Evolutionary conservation across 164 flowering plant species (phyloP), one percentile per base, ranked within the genome.

Genomic region (Stephania japonica): DNA sequence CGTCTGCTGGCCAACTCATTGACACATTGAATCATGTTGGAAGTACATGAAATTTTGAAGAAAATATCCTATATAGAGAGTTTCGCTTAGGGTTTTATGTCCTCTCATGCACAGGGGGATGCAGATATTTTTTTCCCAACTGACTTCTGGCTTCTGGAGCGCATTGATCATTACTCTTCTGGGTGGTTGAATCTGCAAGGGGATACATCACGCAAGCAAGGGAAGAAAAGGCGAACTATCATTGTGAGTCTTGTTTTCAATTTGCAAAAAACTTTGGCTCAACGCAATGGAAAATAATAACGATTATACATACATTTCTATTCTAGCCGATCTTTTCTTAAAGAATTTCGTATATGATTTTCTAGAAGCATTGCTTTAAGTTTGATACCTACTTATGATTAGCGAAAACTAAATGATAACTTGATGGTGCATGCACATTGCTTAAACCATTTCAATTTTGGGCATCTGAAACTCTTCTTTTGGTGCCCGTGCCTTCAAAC

Each of bases 91-190:
- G 12, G 23, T 65, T 69, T n/a, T 68, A 18, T 38, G 42, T 73
- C 18, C 63, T 63, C 25, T 49, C 67, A 64, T 76, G 68, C 59
- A 80, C 89, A 91, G 99, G 99, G 99, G 68, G 98, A 95, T 87
- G 97, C 97, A 62, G 99, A 95, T 79, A 93, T 95, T 59, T 95
- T 95, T 78, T 95, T 95, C 81, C 99, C 99, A 6, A 95, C 99
- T 2, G 98, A 95, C 81, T 95, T 95, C 75, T 84, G 84, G 88
- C 89, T 93, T 77, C 83, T 95, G 84, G 99, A 95, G 81, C 86
- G 81, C 38, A 90, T 93, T 21, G 99, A 95, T 74, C 98, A 95
- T 81, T 81, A 87, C 73, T 89, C 93, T 79, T 91, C 99, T 80
- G 93, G 92, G 21, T 85, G 92, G 93, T 64, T 75, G 72, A 86